A percentile compares a stretch with the other conserved stretches of the same genome.
These are phyloP conservation scores for Leptographium procerum DNA, from an alignment of 2,329 filamentous ascomycete genomes.

Conservation along the genomic window DNA sequence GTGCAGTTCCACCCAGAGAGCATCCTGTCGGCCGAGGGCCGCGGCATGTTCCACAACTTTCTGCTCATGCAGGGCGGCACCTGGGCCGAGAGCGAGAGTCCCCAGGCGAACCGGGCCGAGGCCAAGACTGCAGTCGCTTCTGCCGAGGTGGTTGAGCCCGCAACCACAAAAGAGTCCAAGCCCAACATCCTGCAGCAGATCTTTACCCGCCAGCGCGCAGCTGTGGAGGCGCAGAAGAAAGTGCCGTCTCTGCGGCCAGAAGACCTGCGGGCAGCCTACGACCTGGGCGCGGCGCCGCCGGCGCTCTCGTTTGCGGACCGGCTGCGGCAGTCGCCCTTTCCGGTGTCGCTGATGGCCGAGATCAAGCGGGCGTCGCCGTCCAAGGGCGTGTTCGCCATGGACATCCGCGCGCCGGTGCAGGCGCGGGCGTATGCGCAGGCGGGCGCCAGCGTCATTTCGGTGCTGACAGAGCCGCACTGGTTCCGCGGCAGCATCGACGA, in stretches of 20 bases:
- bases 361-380: conserved; percentile 95
- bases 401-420: conserved; percentile 79
- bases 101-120: conserved; percentile 25
- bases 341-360: conserved; percentile 91
- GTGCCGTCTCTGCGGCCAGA: conserved; percentile 73
- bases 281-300: conserved; percentile 74
- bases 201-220: conserved; percentile 66
- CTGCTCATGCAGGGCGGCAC: conserved; percentile 78
- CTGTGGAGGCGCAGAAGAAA: conserved; percentile 69
- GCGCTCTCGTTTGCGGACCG: conserved; percentile 70
- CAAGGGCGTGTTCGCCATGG: conserved; percentile 84
- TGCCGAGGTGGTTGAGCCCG: background rate
- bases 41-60: conserved; percentile 88
- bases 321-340: conserved; percentile 69
- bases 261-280: conserved; percentile 79
- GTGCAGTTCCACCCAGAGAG: conserved; percentile 98
- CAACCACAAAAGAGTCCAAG: background rate
- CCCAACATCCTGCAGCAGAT: conserved; percentile 85
- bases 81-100: conserved; percentile 67
- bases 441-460: conserved; percentile 92
- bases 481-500: conserved; percentile 98
- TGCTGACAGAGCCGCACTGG: conserved; percentile 98
- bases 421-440: conserved; percentile 86
- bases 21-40: conserved; percentile 82
- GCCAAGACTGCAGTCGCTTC: conserved; percentile 5